Conservation (phyloP, 352 stramenopile species). For the Phytophthora hibernalis region DNA sequence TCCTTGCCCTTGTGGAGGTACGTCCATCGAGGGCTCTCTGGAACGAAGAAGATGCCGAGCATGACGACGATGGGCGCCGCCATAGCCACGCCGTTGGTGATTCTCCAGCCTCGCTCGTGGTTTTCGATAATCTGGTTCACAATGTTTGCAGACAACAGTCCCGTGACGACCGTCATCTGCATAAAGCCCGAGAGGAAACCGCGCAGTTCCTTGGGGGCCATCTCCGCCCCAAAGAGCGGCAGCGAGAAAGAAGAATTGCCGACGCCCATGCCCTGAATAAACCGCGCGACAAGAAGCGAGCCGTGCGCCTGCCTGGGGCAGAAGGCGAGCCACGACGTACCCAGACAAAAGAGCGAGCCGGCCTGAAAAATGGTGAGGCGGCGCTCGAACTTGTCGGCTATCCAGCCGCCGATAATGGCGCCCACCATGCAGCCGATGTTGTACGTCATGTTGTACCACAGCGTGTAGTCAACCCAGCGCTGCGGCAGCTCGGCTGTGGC, state of each 20-base stretch:
- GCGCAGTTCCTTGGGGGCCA: slow-evolving; percentile 66
- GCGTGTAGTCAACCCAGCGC: slow-evolving; percentile 56
- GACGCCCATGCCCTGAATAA: slow-evolving; percentile 54
- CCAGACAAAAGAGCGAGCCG: slow-evolving; percentile 47
- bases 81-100: slow-evolving; percentile 53
- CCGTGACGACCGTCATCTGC: slow-evolving; percentile 67
- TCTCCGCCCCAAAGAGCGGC: slow-evolving; percentile 62
- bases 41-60: slow-evolving; percentile 56
- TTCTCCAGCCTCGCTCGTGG: slow-evolving; percentile 45
- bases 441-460: slow-evolving; percentile 67
- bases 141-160: slow-evolving; percentile 51
- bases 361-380: slow-evolving; percentile 53
- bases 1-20: slow-evolving; percentile 54
- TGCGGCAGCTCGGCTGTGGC: slow-evolving; percentile 39
- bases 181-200: slow-evolving; percentile 71
- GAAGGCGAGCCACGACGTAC: slow-evolving; percentile 50
- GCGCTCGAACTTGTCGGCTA: slow-evolving; percentile 51
- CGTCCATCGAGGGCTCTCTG: slow-evolving; percentile 47
- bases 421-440: slow-evolving; percentile 60
- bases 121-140: slow-evolving; percentile 54
- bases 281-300: slow-evolving; percentile 42
- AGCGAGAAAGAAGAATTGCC: slow-evolving; percentile 64
- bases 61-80: slow-evolving; percentile 56
- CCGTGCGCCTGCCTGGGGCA: slow-evolving; percentile 39
- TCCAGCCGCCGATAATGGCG: slow-evolving; percentile 43